Evolutionary conservation across 2,329 filamentous ascomycete species (phyloP).

Genomic region (Colletotrichum ledebouriae): DNA sequence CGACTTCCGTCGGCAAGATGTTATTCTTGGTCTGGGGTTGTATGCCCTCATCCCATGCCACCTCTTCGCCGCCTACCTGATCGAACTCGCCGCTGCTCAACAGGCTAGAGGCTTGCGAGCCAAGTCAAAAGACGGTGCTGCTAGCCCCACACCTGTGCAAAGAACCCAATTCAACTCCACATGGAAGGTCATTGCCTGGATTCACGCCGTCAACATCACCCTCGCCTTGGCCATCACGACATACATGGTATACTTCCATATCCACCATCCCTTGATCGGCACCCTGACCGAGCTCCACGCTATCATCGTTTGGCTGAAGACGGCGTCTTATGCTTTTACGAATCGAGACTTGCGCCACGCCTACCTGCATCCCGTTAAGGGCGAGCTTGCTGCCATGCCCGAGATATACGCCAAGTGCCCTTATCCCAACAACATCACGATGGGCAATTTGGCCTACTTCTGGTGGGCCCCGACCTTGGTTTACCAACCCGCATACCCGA

Average conservation of each 20-base stretch:
- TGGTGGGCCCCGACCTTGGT: constrained; percentile 98
- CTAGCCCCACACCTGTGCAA: constrained; percentile 70
- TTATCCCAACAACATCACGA: constrained; percentile 91
- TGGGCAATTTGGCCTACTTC: constrained; percentile 91
- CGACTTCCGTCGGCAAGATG: constrained; percentile 84
- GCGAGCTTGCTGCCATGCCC: constrained; percentile 78
- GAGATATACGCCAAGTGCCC: constrained; percentile 86
- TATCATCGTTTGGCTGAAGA: constrained; percentile 96
- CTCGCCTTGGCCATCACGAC: constrained; percentile 85
- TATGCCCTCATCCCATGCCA: constrained; percentile 93
- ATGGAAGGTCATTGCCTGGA: constrained; percentile 84
- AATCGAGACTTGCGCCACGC: constrained; percentile 96
- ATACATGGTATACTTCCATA: constrained; percentile 87
- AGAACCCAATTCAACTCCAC: constrained; percentile 77
- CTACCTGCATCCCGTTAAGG: constrained; percentile 80
- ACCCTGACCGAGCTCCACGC: constrained; percentile 92
- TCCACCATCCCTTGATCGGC: constrained; percentile 94
- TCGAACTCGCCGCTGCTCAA: constrained; percentile 85
- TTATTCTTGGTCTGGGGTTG: constrained; percentile 80
- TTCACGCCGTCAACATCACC: constrained; percentile 87
- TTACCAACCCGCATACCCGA: constrained; percentile 96
- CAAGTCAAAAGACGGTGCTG: constrained; percentile 64
- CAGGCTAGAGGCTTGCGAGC: constrained; percentile 79
- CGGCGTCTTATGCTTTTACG: constrained; percentile 94
- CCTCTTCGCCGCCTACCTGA: constrained; percentile 88